phyloP scores from a whole-genome alignment of 2,329 filamentous ascomycete species.

The Alternaria longipes region DNA sequence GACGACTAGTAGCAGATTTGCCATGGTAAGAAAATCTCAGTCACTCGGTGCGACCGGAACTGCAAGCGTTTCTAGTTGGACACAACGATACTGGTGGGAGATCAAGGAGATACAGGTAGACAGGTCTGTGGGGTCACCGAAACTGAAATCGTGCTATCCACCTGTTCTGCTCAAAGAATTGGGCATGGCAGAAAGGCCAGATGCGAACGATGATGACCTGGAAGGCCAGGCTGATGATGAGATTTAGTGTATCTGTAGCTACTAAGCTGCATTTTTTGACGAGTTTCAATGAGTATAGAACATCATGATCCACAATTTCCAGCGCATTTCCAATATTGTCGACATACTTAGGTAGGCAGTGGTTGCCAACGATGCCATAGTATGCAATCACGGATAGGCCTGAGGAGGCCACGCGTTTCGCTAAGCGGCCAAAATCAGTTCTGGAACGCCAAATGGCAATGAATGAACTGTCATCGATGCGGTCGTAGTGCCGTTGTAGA shows the following conservation, averaged over 20 bases:
- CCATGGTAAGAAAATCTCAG: background rate
- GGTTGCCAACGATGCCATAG: slow-evolving; percentile 44
- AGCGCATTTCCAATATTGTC: slow-evolving; percentile 38
- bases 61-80: background rate
- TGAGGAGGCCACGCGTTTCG: slow-evolving; percentile 26
- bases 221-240: slow-evolving; percentile 27
- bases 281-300: slow-evolving; percentile 38
- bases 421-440: slow-evolving; percentile 27
- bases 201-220: slow-evolving; percentile 38
- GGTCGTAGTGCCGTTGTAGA: slow-evolving; percentile 41
- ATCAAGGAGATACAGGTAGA: background rate
- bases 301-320: slow-evolving; percentile 36
- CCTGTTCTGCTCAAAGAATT: background rate
- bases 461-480: slow-evolving; percentile 41
- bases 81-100: background rate
- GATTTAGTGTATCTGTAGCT: slow-evolving; percentile 19
- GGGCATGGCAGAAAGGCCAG: slow-evolving; percentile 30
- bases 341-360: slow-evolving; percentile 40
- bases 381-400: slow-evolving; percentile 27
- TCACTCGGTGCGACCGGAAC: background rate
- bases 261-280: slow-evolving; percentile 20
- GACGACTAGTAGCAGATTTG: background rate
- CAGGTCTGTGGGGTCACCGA: background rate
- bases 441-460: slow-evolving; percentile 44
- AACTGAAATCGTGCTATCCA: background rate